These are phyloP conservation scores for Colletotrichum somersetense DNA, from an alignment of 2,329 filamentous ascomycete species.

Conservation along the genomic window DNA sequence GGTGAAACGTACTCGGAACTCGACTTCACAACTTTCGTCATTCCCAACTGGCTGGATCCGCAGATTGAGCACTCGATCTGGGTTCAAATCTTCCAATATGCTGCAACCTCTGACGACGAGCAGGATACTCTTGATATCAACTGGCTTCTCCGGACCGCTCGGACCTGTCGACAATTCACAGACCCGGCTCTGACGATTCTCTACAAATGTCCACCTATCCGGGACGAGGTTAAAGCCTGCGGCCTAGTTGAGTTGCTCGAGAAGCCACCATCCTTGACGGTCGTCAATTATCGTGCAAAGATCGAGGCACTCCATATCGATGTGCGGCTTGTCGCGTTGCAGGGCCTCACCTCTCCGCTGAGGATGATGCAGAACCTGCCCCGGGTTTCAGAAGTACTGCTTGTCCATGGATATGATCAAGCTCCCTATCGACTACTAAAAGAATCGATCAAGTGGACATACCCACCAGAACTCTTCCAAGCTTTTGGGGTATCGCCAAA, in stretches of 20 bases:
- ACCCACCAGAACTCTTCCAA: slow-evolving; percentile 74
- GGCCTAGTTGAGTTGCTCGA: slow-evolving; percentile 67
- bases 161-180: slow-evolving; percentile 72
- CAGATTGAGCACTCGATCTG: slow-evolving; percentile 76
- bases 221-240: slow-evolving; percentile 58
- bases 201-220: slow-evolving; percentile 77
- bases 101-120: slow-evolving; percentile 60
- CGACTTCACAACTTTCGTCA: slow-evolving; percentile 43
- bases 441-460: slow-evolving; percentile 74
- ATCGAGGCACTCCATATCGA: slow-evolving; percentile 78
- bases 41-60: slow-evolving; percentile 68
- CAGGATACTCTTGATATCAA: slow-evolving; percentile 55
- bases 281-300: slow-evolving; percentile 77
- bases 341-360: slow-evolving; percentile 61
- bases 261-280: slow-evolving; percentile 61
- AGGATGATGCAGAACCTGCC: slow-evolving; percentile 73
- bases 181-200: slow-evolving; percentile 81
- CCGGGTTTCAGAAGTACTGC: slow-evolving; percentile 75
- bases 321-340: slow-evolving; percentile 71
- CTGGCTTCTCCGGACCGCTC: slow-evolving; percentile 76
- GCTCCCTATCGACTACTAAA: slow-evolving; percentile 73
- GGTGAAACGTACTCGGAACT: background rate
- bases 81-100: slow-evolving; percentile 76
- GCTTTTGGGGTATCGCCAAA: slow-evolving; percentile 64
- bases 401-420: slow-evolving; percentile 78